Evolutionary conservation across 495 filamentous ascomycete species (phyloP).

Genomic region (Penicillium antarcticum): DNA sequence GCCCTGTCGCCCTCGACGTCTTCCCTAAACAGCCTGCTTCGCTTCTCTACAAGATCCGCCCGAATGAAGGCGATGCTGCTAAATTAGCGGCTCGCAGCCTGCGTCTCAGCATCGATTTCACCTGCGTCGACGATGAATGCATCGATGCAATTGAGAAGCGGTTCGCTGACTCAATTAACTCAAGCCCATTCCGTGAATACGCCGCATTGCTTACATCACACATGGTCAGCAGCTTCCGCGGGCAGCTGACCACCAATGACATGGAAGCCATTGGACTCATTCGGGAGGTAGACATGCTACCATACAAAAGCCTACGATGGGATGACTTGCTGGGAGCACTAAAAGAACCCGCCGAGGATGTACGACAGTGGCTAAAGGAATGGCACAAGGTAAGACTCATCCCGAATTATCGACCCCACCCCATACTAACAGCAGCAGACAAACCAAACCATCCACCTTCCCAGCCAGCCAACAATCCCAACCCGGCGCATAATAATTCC

Average conservation of each 20-base stretch:
- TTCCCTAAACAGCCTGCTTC: conserved; percentile 80
- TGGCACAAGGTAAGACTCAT: conserved; percentile 46
- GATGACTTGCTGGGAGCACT: conserved; percentile 38
- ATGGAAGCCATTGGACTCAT: conserved; percentile 49
- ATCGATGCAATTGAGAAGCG: conserved; percentile 38
- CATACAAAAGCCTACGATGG: conserved; percentile 41
- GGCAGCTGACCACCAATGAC: conserved; percentile 53
- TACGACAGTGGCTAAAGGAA: conserved; percentile 40
- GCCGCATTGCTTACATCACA: conserved; percentile 46
- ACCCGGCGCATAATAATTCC: conserved; percentile 48
- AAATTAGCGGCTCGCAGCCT: conserved; percentile 49
- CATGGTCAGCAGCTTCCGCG: conserved; percentile 51
- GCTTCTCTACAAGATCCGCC: conserved; percentile 73
- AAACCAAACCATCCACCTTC: conserved; percentile 34
- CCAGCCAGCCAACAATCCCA: conserved; percentile 29
- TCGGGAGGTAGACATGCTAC: conserved; percentile 39
- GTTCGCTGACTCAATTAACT: conserved; percentile 40
- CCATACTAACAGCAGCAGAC: conserved; percentile 20
- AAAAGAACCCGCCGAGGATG: conserved; percentile 31
- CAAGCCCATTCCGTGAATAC: conserved; percentile 42
- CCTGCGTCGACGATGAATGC: conserved; percentile 66
- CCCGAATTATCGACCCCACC: neutral
- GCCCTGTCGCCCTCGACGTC: conserved; percentile 56
- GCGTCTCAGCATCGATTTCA: conserved; percentile 72
- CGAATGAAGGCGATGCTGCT: conserved; percentile 19